Conservation (phyloP, 208 protist species). For the Leishmania aethiopica region DNA sequence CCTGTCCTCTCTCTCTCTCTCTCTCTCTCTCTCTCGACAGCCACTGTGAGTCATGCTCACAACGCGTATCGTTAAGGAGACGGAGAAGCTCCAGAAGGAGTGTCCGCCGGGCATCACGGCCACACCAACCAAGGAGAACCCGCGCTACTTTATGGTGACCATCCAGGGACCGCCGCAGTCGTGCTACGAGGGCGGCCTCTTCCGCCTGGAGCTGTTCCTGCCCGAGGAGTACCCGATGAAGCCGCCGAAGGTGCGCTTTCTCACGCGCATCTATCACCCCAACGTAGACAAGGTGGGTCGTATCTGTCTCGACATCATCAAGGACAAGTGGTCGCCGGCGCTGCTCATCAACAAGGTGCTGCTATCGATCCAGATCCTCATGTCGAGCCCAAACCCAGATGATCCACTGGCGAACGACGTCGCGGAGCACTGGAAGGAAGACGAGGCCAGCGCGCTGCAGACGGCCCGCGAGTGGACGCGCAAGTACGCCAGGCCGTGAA, state of each 20-base stretch:
- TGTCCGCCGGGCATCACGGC: slow-evolving; percentile 87
- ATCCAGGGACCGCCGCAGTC: slow-evolving; percentile 88
- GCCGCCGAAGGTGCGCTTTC: slow-evolving; percentile 98
- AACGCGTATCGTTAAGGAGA: slow-evolving; percentile 91
- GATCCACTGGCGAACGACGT: slow-evolving; percentile 99
- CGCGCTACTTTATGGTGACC: slow-evolving; percentile 88
- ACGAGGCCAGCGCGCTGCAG: slow-evolving; percentile 66
- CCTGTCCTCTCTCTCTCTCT: not conserved
- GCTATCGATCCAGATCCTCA: slow-evolving; percentile 99
- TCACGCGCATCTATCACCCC: slow-evolving; percentile 99
- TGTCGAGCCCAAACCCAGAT: slow-evolving; percentile 99
- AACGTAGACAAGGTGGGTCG: slow-evolving; percentile 98
- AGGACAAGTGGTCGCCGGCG: slow-evolving; percentile 99
- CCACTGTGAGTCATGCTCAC: slow-evolving; percentile 33
- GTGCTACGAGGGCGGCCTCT: slow-evolving; percentile 91
- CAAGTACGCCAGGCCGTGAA: slow-evolving; percentile 63
- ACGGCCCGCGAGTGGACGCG: slow-evolving; percentile 85
- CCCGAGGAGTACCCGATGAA: slow-evolving; percentile 96
- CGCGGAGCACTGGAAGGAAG: slow-evolving; percentile 92
- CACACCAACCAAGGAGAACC: slow-evolving; percentile 79
- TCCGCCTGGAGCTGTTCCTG: slow-evolving; percentile 86
- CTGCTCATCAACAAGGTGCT: slow-evolving; percentile 99
- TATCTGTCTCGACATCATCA: slow-evolving; percentile 99
- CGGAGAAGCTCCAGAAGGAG: slow-evolving; percentile 91
- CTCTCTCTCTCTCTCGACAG: not conserved